A percentile compares a stretch with the other conserved stretches of the same genome.
These are phyloP conservation scores for Begonia loranthoides DNA, from an alignment of 306 rosid genomes.

Conservation along the genomic window DNA sequence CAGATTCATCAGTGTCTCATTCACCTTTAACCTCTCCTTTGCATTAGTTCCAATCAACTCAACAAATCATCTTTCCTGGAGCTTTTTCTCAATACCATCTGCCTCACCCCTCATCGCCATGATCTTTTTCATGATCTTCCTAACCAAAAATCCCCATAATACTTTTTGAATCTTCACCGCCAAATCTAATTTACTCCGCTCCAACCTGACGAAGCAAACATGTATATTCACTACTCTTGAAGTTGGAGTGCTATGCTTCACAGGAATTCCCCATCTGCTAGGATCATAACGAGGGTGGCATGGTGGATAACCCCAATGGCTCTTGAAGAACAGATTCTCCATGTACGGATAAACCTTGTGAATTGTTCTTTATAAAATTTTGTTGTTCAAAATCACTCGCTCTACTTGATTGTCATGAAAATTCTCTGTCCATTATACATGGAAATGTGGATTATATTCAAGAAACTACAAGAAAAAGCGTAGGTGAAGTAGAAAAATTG, in stretches of 20 bases:
- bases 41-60: conserved; percentile 23
- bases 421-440: too few relatives aligned
- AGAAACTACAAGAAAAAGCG: too few relatives aligned
- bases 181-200: conserved; percentile 11
- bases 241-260: conserved; percentile 7
- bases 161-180: conserved; percentile 49
- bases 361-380: too few relatives aligned
- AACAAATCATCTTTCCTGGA: conserved; percentile 9
- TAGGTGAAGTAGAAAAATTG: too few relatives aligned
- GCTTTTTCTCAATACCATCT: conserved; percentile 20
- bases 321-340: conserved; percentile 18
- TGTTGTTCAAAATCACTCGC: too few relatives aligned
- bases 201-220: conserved; percentile 27
- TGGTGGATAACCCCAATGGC: conserved; percentile 6
- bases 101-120: conserved; percentile 26
- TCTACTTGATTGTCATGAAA: too few relatives aligned
- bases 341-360: conserved; percentile 1
- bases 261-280: conserved; percentile 1
- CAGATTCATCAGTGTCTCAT: conserved; percentile 54
- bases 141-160: conserved; percentile 43
- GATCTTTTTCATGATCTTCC: conserved; percentile 45
- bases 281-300: conserved; percentile 2
- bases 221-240: conserved; percentile 50
- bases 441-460: too few relatives aligned
- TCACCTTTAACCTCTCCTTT: conserved; percentile 40